Evolutionary conservation across 2,329 filamentous ascomycete genomes (phyloP), one percentile per base, ranked within the genome.

Genomic region (Diaporthe vexans): DNA sequence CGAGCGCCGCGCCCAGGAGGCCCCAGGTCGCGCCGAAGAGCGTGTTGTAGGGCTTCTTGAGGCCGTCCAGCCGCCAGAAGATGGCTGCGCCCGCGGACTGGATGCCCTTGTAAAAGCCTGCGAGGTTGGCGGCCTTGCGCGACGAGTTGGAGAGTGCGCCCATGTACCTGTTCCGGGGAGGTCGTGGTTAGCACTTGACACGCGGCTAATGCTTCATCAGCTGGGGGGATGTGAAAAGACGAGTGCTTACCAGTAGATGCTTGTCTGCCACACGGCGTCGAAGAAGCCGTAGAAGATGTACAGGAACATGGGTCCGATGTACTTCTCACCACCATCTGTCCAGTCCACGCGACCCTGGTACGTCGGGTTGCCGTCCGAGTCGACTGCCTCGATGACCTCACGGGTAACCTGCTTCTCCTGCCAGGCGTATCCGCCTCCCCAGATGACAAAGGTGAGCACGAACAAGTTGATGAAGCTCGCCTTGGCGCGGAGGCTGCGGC

Each of bases 241-340:
- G 40, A 54, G 6, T 86, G 93, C 95, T 81, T 91, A 95, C 95
- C 95, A 98, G 88, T 98, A 98, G 67, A 95, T 92, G 79, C 88
- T 92, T 0, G 95, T 96, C 86, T 98, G 96, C 93, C 95, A 98
- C 72, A 92, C 90, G 57, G 95, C 94, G 82, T 98, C 96, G 79
- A 92, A 97, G 83, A 97, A 93, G 54, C 95, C 95, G 82, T 97
- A 97, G 84, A 95, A 95, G 79, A 97, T 94, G 86, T 95, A 97
- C 70, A 97, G 85, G 82, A 97, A 94, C 90, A 97, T 94, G 17
- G 94, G 94, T 0, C 93, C 94, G 74, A 92, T 88, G 81, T 93
- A 97, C 29, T 76, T 73, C 74, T 82, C 76, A 71, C 90, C 91
- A 37, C 86, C 84, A 72, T 91, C 87, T 2, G 86, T 88, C 92